Base-by-base conservation (phyloP, 73 alveolate genomes). In the Tetrahymena thermophila region DNA sequence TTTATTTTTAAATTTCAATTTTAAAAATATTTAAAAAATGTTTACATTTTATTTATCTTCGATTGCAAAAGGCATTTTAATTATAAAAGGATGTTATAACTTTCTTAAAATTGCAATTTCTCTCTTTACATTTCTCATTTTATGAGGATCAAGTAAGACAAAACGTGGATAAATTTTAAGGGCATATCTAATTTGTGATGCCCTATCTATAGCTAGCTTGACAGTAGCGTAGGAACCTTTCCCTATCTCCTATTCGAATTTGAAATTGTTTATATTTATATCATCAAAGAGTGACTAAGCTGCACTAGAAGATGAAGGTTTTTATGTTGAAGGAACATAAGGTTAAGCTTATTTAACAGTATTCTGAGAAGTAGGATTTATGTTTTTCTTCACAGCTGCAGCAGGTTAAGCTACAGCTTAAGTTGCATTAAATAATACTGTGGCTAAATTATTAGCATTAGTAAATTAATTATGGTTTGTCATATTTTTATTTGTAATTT, bases 161-260 rank as follows among this genome's bases (percentile, higher is more conserved):
- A 94, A 96, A 93, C 97, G 97, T 42, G 98, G 99, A 96, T 98
- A 98, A 58, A 98, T 98, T 96, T 98, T 98, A 94, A 98, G 98
- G 17, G 99, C 99, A 94, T 96, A 98, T 94, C 96, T 97, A 19
- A 94, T 94, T 96, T 97, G 97, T 19, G 99, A 38, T 28, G 94
- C 31, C 89, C 96, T 97, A 83, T 98, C 97, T 31, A 95, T 95
- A 21, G 97, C 98, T 34, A 95, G 94, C 94, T 98, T 97, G 5
- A 98, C 99, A 1, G 98, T 96, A 31, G 99, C 99, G 96, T 98
- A 98, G 6, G 99, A 98, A 40, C 99, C 99, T 93, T 97, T 71
- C 34, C 99, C 99, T 4, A 98, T 31, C 34, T 96, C 97, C 35
- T 97, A 89, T 85, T 95, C 97, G 19, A 95, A 89, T 38, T 89